Evolutionary conservation across 2,329 filamentous ascomycete species (phyloP).

Genomic region (Phyllosticta capitalensis): DNA sequence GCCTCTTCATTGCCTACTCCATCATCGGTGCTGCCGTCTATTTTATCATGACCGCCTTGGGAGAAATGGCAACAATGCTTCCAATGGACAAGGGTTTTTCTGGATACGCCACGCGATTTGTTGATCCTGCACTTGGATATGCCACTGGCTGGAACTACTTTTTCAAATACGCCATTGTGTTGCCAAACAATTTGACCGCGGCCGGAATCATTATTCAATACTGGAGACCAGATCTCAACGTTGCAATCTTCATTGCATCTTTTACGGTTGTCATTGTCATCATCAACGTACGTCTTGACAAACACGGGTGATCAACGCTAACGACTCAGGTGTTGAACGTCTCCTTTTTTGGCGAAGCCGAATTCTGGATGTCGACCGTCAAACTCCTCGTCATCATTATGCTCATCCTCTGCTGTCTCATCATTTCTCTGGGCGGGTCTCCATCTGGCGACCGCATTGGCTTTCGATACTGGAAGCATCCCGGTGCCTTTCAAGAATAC

Average conservation of each 20-base stretch:
- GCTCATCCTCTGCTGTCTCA: slow-evolving; percentile 52
- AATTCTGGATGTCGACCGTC: slow-evolving; percentile 69
- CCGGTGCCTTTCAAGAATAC: slow-evolving; percentile 58
- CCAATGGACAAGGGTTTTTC: slow-evolving; percentile 70
- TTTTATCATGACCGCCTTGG: slow-evolving; percentile 57
- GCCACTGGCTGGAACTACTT: slow-evolving; percentile 78
- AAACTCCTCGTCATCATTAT: slow-evolving; percentile 62
- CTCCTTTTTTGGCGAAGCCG: slow-evolving; percentile 63
- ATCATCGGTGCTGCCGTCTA: slow-evolving; percentile 60
- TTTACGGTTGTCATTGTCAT: slow-evolving; percentile 62
- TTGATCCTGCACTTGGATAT: slow-evolving; percentile 60
- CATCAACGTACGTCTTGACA: slow-evolving; percentile 40
- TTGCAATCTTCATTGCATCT: slow-evolving; percentile 63
- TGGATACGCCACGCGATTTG: slow-evolving; percentile 64
- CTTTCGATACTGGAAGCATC: slow-evolving; percentile 60
- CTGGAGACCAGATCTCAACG: slow-evolving; percentile 53
- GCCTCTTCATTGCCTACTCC: slow-evolving; percentile 36
- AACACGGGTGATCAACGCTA: neutral
- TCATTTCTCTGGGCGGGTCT: slow-evolving; percentile 21
- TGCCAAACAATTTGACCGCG: slow-evolving; percentile 63
- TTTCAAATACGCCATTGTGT: slow-evolving; percentile 56
- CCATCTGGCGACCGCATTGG: slow-evolving; percentile 52
- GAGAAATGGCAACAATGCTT: slow-evolving; percentile 67
- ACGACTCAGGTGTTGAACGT: slow-evolving; percentile 51
- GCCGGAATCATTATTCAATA: slow-evolving; percentile 68